Percentiles rank a stretch among this genome's conserved stretches.
Conservation (phyloP, 1,284 basidiomycete genomes). For the Baeospora myosura region DNA sequence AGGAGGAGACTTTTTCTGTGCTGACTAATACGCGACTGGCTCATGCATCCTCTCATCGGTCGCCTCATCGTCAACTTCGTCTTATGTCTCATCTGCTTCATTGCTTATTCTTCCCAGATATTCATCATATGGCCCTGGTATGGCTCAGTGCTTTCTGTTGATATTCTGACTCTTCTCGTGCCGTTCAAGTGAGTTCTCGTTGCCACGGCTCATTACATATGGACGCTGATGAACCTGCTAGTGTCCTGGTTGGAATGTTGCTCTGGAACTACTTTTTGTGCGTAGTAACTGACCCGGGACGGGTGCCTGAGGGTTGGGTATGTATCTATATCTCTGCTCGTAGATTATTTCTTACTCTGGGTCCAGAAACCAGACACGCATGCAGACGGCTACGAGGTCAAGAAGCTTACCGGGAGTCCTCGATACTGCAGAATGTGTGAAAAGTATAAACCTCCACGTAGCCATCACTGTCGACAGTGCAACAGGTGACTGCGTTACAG, state of each 20-base stretch:
- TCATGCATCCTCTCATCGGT: constrained; percentile 40
- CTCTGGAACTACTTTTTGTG: constrained; percentile 85
- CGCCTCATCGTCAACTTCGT: constrained; percentile 66
- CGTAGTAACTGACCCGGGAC: constrained; percentile 75
- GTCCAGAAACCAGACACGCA: constrained; percentile 68
- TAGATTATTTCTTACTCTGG: constrained; percentile 6
- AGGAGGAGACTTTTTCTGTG: constrained; percentile 12
- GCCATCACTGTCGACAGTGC: constrained; percentile 88
- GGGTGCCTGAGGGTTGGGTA: constrained; percentile 79
- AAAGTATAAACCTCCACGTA: constrained; percentile 64
- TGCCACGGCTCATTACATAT: constrained; percentile 4
- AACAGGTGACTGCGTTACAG: constrained; percentile 46
- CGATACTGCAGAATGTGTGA: constrained; percentile 79
- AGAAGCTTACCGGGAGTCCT: constrained; percentile 72
- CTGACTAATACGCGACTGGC: constrained; percentile 4
- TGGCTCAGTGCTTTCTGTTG: constrained; percentile 59
- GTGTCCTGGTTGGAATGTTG: constrained; percentile 68
- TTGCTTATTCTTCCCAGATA: constrained; percentile 82
- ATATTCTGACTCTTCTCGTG: constrained; percentile 64
- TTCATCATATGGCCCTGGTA: constrained; percentile 93
- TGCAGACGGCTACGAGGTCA: constrained; percentile 76
- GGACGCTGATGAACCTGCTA: constrained; percentile 24
- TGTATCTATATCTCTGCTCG: constrained; percentile 19
- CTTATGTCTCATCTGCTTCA: constrained; percentile 76
- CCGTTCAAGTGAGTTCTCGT: constrained; percentile 79